Evolutionary conservation across 345 rosid species (phyloP).

Genomic region (Eutrema yunnanense): DNA sequence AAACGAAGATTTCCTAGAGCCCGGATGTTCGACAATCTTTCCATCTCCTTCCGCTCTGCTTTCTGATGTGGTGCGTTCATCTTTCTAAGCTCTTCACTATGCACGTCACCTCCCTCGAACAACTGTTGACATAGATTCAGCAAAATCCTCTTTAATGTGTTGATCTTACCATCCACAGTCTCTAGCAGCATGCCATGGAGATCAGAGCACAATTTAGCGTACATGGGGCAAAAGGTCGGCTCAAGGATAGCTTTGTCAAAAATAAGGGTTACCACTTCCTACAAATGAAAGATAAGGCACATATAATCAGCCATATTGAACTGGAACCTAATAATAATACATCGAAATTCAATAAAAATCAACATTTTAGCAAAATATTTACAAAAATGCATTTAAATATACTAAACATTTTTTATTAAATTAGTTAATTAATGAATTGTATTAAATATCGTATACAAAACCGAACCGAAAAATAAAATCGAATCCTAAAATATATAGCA

Average conservation of each 20-base stretch:
- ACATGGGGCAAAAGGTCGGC: not conserved
- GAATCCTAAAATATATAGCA: too few relatives aligned
- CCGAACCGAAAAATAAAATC: not conserved
- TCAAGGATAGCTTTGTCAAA: constrained; percentile 52
- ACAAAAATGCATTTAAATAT: too few relatives aligned
- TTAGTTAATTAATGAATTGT: too few relatives aligned
- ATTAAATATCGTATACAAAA: too few relatives aligned
- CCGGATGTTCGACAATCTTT: constrained; percentile 48
- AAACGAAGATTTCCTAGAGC: constrained; percentile 67
- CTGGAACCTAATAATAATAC: too few relatives aligned
- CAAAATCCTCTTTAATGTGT: constrained; percentile 47
- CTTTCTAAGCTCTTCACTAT: too few relatives aligned
- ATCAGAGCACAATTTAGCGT: constrained; percentile 62
- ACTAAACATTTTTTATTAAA: too few relatives aligned
- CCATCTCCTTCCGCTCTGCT: constrained; percentile 48
- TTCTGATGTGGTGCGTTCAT: too few relatives aligned
- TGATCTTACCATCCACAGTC: constrained; percentile 46
- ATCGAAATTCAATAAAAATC: too few relatives aligned
- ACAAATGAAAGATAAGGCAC: constrained; percentile 11
- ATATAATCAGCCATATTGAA: too few relatives aligned
- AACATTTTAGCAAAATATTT: too few relatives aligned
- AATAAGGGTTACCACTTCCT: constrained; percentile 70
- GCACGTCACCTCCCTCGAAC: constrained; percentile 48
- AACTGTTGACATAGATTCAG: constrained; percentile 61
- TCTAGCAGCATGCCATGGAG: constrained; percentile 52